A percentile compares a stretch with the other conserved stretches of the same genome.
Conservation (phyloP, 2,329 filamentous ascomycete genomes). For the Talaromyces sp. region DNA sequence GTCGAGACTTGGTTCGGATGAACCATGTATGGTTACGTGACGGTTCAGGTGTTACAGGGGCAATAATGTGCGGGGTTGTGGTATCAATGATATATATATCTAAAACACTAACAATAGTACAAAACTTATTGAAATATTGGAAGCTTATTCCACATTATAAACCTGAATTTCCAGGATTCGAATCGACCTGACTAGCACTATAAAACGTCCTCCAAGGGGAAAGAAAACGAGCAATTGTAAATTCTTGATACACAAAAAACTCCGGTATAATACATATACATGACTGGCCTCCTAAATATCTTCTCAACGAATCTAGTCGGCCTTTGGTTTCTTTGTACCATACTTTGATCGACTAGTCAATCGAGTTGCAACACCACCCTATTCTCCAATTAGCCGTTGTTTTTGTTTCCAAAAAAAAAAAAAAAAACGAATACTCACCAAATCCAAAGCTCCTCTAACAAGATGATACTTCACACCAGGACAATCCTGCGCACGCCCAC, state of each 20-base stretch:
- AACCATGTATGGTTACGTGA: no score
- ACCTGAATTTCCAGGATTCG: no score
- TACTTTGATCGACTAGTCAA: conserved; percentile 89
- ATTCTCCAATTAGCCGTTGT: background rate
- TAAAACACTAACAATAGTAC: no score
- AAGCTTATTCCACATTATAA: no score
- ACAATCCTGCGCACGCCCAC: conserved; percentile 92
- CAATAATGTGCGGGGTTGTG: no score
- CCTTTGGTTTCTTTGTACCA: conserved; percentile 98
- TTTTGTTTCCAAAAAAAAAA: background rate
- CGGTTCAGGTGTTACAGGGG: no score
- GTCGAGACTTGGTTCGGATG: no score
- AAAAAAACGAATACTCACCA: conserved; percentile 58
- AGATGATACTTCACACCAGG: conserved; percentile 96
- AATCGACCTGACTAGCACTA: no score
- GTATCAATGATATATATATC: no score
- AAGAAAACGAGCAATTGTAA: background rate
- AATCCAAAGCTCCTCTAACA: conserved; percentile 83
- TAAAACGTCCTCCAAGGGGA: no score
- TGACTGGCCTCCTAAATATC: background rate
- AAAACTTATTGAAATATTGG: no score
- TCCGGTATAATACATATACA: conserved; percentile 10
- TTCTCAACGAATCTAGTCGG: conserved; percentile 42
- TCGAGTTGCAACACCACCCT: conserved; percentile 88
- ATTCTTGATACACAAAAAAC: background rate